Conservation (phyloP, 345 rosid genomes). For the Syzygium aromaticum region DNA sequence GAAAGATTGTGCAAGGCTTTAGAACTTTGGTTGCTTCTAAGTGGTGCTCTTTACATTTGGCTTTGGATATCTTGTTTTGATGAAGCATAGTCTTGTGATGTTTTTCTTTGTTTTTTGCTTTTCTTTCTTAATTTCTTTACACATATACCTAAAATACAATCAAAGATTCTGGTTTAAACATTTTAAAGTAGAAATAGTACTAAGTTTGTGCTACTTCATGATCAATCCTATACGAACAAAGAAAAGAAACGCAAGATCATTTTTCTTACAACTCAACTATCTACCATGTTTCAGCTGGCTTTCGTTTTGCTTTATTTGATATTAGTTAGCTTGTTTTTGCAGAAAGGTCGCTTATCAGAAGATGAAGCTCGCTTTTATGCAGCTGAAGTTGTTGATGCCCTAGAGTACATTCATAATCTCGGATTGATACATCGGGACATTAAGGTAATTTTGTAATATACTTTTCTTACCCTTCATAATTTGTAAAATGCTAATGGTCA, state of each 20-base stretch:
- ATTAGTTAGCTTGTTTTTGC: slow-evolving; percentile 9
- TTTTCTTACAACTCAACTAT: neutral
- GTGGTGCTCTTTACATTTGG: neutral
- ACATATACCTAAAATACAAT: neutral
- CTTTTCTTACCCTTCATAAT: neutral
- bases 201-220: neutral
- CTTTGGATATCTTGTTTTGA: neutral
- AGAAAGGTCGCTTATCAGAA: slow-evolving; percentile 80
- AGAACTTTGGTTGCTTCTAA: neutral
- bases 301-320: neutral
- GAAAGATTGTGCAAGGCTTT: neutral
- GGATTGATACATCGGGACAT: slow-evolving; percentile 97
- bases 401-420: slow-evolving; percentile 85
- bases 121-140: neutral
- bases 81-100: neutral
- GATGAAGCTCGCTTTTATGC: slow-evolving; percentile 89
- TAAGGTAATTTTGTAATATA: slow-evolving; percentile 44
- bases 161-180: neutral
- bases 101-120: neutral
- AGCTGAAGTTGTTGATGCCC: slow-evolving; percentile 93
- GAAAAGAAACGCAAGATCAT: neutral
- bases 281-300: neutral
- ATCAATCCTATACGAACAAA: neutral
- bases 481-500: slow-evolving; percentile 8
- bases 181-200: neutral